phyloP scores from a whole-genome alignment of 1,139 yeast species.

The Kodamaea fungicola region DNA sequence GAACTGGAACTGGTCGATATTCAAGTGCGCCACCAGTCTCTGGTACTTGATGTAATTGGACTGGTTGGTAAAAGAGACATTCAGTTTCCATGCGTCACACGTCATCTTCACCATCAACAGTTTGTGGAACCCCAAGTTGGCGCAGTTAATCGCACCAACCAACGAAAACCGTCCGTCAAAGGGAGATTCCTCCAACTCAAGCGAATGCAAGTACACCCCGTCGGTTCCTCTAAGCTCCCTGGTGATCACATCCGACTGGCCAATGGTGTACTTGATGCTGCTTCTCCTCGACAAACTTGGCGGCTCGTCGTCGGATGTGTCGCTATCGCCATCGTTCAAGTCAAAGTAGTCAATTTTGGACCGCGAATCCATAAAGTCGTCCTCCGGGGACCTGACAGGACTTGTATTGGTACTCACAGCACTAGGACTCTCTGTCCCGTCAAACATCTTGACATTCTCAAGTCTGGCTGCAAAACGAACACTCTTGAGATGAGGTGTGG shows the following conservation, averaged over 20 bases:
- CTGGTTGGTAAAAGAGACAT: conserved; percentile 24
- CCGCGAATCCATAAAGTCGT: conserved; percentile 9
- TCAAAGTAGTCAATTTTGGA: conserved; percentile 12
- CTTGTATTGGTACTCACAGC: conserved; percentile 34
- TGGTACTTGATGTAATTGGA: conserved; percentile 18
- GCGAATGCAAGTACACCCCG: conserved; percentile 7
- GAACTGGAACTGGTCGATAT: conserved; percentile 39
- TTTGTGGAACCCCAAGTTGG: conserved; percentile 40
- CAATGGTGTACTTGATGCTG: conserved; percentile 9
- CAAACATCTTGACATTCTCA: conserved; percentile 39
- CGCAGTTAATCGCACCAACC: conserved; percentile 32
- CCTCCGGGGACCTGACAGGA: conserved; percentile 34
- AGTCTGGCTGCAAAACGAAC: conserved; percentile 38
- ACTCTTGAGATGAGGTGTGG: conserved; percentile 29
- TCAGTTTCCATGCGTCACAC: conserved; percentile 36
- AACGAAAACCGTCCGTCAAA: conserved; percentile 7
- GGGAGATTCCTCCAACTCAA: conserved; percentile 5
- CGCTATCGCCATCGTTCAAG: conserved; percentile 16
- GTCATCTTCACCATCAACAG: conserved; percentile 33
- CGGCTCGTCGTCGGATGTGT: conserved; percentile 15
- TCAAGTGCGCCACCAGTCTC: conserved; percentile 22
- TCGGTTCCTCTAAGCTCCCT: conserved; percentile 7
- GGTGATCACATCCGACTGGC: conserved; percentile 11
- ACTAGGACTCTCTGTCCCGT: conserved; percentile 40
- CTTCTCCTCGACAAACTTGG: conserved; percentile 4